Evolutionary conservation across 1,139 yeast genomes (phyloP), one percentile per base, ranked within the genome.

Genomic region (Blastobotrys proliferans): DNA sequence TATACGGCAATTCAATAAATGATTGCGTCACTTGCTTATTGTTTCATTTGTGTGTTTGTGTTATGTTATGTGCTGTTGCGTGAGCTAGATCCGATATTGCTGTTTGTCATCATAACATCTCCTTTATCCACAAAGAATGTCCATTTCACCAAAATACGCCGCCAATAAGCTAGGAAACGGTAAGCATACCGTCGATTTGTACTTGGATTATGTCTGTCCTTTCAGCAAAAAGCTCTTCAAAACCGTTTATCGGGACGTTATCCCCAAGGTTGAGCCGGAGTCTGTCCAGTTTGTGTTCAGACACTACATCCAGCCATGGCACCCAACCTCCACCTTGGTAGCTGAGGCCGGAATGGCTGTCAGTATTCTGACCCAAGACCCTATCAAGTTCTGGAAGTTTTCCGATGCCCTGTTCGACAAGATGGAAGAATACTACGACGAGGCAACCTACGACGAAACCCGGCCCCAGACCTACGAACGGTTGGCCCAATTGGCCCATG

Each of bases 301-400:
- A 50, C 81, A 83, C 53, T 87, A 81, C 27, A 70, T 83, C 29
- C 95, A 86, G 63, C 92, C 94, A 51, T 86, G 95, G 95, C 95
- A 86, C 60, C 81, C 92, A 25, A 74, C 77, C 43, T 81, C 90
- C 1, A 73, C 76, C 8, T 66, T 77, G 38, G 69, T 81, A 36
- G 81, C 83, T 57, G 96, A 87, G 56, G 83, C 85, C 35, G 74
- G 83, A 0, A 63, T 87, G 35, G 92, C 81, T 0, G 80, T 83
- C 25, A 83, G 84, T 9, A 68, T 70, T 45, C 61, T 81, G 39
- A 72, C 73, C 22, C 13, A 21, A 5, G 41, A 35, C 22, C 80
- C 88, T 8, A 72, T 68, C 5, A 61, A 68, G 46, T 85, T 83
- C 64, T 81, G 94, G 85, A 67, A 73, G 28, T 76, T 80, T 43